A percentile compares a stretch with the other conserved stretches of the same genome.
Evolutionary conservation across 2,329 filamentous ascomycete genomes (phyloP).

Genomic region (Dothideomycetes sp.): DNA sequence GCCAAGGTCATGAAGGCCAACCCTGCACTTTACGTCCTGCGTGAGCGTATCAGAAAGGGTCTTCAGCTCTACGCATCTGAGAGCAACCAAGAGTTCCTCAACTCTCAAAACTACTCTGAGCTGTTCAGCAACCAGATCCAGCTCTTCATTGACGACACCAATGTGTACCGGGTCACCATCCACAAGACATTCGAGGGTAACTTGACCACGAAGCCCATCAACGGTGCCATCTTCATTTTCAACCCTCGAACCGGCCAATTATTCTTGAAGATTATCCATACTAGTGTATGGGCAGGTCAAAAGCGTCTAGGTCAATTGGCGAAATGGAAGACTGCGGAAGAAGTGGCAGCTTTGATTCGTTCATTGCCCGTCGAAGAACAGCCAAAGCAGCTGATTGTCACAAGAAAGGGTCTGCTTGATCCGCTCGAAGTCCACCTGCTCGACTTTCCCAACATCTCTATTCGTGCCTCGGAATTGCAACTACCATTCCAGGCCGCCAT

Average conservation of each 20-base stretch:
- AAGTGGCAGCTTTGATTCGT: conserved; percentile 93
- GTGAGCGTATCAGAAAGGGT: conserved; percentile 97
- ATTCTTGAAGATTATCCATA: conserved; percentile 99
- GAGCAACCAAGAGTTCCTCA: conserved; percentile 97
- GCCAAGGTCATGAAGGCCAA: conserved; percentile 99
- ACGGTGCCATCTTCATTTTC: conserved; percentile 99
- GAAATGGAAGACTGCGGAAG: conserved; percentile 99
- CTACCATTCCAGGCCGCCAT: conserved; percentile 98
- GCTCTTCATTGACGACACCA: conserved; percentile 97
- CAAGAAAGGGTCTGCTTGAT: conserved; percentile 91
- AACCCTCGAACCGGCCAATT: conserved; percentile 96
- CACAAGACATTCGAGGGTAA: conserved; percentile 99
- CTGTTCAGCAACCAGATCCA: conserved; percentile 98
- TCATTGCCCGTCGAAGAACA: conserved; percentile 96
- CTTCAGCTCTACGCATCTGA: conserved; percentile 96
- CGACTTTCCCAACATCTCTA: conserved; percentile 98
- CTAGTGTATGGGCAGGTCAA: conserved; percentile 96
- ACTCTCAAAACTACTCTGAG: conserved; percentile 98
- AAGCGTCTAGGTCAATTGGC: conserved; percentile 97
- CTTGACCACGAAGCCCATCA: conserved; percentile 97
- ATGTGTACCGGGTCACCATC: conserved; percentile 97
- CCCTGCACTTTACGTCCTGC: conserved; percentile 86
- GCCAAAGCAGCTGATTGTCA: conserved; percentile 96
- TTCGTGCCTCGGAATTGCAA: conserved; percentile 91
- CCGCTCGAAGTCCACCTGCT: conserved; percentile 93